Evolutionary conservation across 2,329 filamentous ascomycete genomes (phyloP).

Genomic region (Hawksworthiomyces lignivorus): DNA sequence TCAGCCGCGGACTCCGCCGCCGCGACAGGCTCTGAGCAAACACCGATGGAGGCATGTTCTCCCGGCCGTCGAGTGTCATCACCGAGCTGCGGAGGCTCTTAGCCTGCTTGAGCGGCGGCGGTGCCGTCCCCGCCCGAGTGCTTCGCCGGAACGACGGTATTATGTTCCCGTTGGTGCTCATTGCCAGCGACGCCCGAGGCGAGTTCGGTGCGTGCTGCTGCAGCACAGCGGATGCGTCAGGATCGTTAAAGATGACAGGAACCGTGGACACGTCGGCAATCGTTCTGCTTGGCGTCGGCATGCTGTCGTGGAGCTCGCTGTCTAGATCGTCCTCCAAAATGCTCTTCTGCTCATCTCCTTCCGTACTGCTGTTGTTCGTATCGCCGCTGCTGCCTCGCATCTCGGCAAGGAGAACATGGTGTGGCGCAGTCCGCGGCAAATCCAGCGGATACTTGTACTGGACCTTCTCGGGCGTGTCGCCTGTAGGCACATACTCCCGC

Average conservation of each 20-base stretch:
- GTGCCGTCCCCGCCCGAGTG: conserved; percentile 23
- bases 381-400: conserved; percentile 23
- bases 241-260: conserved; percentile 19
- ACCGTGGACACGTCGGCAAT: background rate
- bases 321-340: conserved; percentile 2
- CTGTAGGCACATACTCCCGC: conserved; percentile 76
- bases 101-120: conserved; percentile 23
- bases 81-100: conserved; percentile 14
- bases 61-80: conserved; percentile 35
- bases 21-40: conserved; percentile 38
- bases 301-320: conserved; percentile 5
- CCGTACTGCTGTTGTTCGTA: background rate
- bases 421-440: conserved; percentile 63
- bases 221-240: conserved; percentile 16
- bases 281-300: conserved; percentile 26
- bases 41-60: conserved; percentile 41
- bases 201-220: background rate
- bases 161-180: conserved; percentile 17
- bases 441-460: conserved; percentile 73
- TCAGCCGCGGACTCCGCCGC: conserved; percentile 48
- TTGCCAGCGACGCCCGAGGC: conserved; percentile 17
- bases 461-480: conserved; percentile 74
- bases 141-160: conserved; percentile 42
- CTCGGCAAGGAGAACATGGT: conserved; percentile 33
- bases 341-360: background rate